phyloP scores from a whole-genome alignment of 352 stramenopile genomes.

The Stramenopiles sp. region DNA sequence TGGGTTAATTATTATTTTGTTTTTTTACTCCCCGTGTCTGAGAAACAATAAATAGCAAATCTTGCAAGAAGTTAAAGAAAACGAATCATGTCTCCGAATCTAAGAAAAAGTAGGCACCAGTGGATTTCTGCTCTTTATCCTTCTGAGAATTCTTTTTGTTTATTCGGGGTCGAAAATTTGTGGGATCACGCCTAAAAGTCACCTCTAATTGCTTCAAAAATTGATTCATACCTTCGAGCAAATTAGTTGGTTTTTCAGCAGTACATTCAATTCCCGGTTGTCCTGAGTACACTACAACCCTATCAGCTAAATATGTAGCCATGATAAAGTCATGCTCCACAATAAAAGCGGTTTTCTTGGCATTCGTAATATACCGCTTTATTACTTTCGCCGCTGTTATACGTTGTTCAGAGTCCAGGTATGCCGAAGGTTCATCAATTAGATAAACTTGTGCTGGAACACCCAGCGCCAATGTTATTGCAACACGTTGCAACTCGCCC shows the following conservation, averaged over 20 bases:
- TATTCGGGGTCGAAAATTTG: constrained; percentile 92
- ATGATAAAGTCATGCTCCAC: constrained; percentile 99
- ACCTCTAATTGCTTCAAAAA: constrained; percentile 97
- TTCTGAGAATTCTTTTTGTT: constrained; percentile 85
- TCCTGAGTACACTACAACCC: constrained; percentile 84
- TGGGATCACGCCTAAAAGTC: constrained; percentile 96
- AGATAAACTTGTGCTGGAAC: constrained; percentile 97
- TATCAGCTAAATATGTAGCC: constrained; percentile 93
- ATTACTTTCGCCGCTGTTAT: constrained; percentile 95
- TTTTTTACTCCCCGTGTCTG: no score
- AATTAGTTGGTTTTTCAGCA: constrained; percentile 56
- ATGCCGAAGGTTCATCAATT: constrained; percentile 97
- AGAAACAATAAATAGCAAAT: no score
- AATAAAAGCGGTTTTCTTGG: constrained; percentile 98
- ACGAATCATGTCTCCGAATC: constrained; percentile 30
- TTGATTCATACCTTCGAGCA: constrained; percentile 94
- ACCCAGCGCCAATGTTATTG: constrained; percentile 89
- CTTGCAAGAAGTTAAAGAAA: no score
- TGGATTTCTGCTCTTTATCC: constrained; percentile 88
- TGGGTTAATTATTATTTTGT: no score
- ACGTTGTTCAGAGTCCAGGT: constrained; percentile 97
- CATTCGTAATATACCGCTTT: constrained; percentile 98
- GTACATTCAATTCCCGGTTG: constrained; percentile 89
- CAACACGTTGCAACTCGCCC: constrained; percentile 95
- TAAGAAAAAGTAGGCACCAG: constrained; percentile 96